These are phyloP conservation scores for Ziziphus jujuba DNA, from an alignment of 306 rosid species.

Conservation along the genomic window DNA sequence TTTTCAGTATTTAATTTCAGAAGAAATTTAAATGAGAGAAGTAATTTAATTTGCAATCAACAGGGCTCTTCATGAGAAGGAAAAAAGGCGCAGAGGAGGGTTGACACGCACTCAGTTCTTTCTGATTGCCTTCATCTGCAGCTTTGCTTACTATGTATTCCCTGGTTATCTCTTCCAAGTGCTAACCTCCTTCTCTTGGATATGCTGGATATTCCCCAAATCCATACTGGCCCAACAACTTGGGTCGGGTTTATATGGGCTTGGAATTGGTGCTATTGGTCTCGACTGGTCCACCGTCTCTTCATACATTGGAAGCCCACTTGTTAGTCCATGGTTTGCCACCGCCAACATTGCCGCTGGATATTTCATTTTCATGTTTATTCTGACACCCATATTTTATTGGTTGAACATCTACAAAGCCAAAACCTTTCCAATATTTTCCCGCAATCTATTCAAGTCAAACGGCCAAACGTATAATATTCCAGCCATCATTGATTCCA, in stretches of 20 bases:
- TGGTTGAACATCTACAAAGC: constrained; percentile 74
- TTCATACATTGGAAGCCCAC: constrained; percentile 89
- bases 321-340: constrained; percentile 97
- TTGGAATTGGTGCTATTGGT: constrained; percentile 67
- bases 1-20: too few species aligned
- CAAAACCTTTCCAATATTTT: constrained; percentile 73
- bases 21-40: too few species aligned
- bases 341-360: constrained; percentile 90
- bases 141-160: constrained; percentile 80
- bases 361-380: constrained; percentile 58
- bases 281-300: constrained; percentile 89
- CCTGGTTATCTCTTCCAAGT: constrained; percentile 79
- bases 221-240: constrained; percentile 76
- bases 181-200: constrained; percentile 80
- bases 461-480: constrained; percentile 58
- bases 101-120: constrained; percentile 76
- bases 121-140: constrained; percentile 69
- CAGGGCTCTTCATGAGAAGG: constrained; percentile 89
- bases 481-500: constrained; percentile 57
- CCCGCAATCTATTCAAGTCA: constrained; percentile 47
- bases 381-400: constrained; percentile 63
- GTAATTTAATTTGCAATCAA: too few species aligned
- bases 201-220: constrained; percentile 80
- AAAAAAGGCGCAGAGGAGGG: constrained; percentile 56
- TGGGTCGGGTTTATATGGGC: constrained; percentile 79